phyloP scores from a whole-genome alignment of 2,329 filamentous ascomycete species.

The Boeremia exigua region DNA sequence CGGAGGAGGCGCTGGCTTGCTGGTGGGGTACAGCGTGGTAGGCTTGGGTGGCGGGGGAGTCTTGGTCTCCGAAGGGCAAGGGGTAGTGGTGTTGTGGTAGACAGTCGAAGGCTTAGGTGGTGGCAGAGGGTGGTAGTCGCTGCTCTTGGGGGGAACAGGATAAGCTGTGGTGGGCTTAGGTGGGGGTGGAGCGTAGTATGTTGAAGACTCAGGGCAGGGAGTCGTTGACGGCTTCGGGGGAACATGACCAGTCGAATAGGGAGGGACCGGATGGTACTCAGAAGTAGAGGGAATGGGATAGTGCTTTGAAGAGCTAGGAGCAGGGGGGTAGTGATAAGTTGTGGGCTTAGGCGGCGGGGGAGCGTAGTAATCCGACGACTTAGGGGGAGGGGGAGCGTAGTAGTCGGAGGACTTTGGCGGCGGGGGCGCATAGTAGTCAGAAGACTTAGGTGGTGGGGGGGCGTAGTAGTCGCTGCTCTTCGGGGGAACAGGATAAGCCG shows the following conservation, averaged over 20 bases:
- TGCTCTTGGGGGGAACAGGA: background rate
- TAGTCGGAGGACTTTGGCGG: background rate
- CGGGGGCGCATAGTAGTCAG: background rate
- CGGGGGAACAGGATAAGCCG: background rate
- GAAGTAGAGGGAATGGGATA: background rate
- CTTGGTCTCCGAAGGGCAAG: constrained; percentile 10
- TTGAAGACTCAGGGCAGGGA: constrained; percentile 15
- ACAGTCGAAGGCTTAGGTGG: constrained; percentile 9
- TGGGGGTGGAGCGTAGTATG: background rate
- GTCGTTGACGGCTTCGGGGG: constrained; percentile 12
- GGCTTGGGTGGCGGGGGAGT: constrained; percentile 12
- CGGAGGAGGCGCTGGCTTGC: background rate
- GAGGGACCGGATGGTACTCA: background rate
- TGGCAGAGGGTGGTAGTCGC: background rate
- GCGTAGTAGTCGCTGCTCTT: constrained; percentile 11
- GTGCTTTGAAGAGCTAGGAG: constrained; percentile 6
- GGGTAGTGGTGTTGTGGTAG: constrained; percentile 17
- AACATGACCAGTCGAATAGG: background rate
- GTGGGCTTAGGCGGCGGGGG: background rate
- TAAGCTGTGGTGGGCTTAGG: constrained; percentile 8
- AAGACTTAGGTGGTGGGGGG: background rate
- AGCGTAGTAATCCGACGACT: background rate
- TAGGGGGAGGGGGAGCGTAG: background rate
- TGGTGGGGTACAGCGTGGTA: constrained; percentile 12
- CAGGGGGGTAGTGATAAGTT: constrained; percentile 1